Percentiles rank a stretch among this genome's conserved stretches.
phyloP scores from a whole-genome alignment of 176 grass and related monocot species.

The Triticum aestivum region IWGSC_CS_RefSeq_v2.1 NC_057796.1:80564253-80564752 shows the following conservation, averaged over 20 bases:
- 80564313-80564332: conserved; percentile 51
- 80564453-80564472: conserved; percentile 27
- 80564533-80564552: not conserved
- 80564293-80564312: conserved; percentile 29
- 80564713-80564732: conserved; percentile 34
- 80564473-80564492: conserved; percentile 7
- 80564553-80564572: conserved; percentile 14
- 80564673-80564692: conserved; percentile 40
- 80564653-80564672: conserved; percentile 41
- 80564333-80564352: conserved; percentile 18
- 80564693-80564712: conserved; percentile 40
- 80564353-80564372: conserved; percentile 16
- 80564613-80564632: conserved; percentile 39
- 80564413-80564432: not conserved
- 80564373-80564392: conserved; percentile 21
- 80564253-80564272: conserved; percentile 26
- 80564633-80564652: conserved; percentile 20
- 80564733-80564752: conserved; percentile 40
- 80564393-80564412: conserved; percentile 25
- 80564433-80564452: conserved; percentile 21
- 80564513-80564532: conserved; percentile 15
- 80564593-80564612: conserved; percentile 29
- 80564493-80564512: conserved; percentile 29
- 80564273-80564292: conserved; percentile 9
- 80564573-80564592: conserved; percentile 25